phyloP scores from a whole-genome alignment of 352 stramenopile species.

The Phytophthora sp. region DNA sequence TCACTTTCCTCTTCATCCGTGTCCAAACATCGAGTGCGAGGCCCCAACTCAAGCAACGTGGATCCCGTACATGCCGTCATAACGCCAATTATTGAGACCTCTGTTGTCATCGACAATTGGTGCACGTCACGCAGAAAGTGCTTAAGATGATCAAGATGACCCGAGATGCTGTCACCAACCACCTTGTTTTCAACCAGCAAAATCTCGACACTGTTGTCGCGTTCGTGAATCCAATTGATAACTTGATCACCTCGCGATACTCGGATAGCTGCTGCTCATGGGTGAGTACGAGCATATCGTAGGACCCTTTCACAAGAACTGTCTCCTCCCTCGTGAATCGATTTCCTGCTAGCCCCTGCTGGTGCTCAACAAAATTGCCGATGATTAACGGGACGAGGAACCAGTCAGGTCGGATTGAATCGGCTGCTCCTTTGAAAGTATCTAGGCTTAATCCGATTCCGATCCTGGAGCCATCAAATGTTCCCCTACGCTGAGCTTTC shows the following conservation, averaged over 20 bases:
- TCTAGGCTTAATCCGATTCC: too few relatives aligned
- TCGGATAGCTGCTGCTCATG: not conserved
- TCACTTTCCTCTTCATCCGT: not conserved
- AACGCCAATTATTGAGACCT: too few relatives aligned
- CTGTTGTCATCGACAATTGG: not conserved
- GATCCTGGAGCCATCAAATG: too few relatives aligned
- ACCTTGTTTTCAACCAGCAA: constrained; percentile 1
- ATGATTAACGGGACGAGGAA: not conserved
- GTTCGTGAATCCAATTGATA: not conserved
- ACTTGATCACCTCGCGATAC: not conserved
- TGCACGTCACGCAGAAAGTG: not conserved
- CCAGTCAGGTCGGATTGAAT: not conserved
- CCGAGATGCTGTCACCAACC: too few relatives aligned
- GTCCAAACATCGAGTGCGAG: too few relatives aligned
- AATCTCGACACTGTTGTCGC: not conserved
- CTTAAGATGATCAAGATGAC: too few relatives aligned
- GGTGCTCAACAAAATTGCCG: too few relatives aligned
- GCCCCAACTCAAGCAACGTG: too few relatives aligned
- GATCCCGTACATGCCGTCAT: too few relatives aligned
- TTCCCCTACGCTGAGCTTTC: too few relatives aligned
- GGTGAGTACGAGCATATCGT: not conserved
- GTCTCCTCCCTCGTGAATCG: not conserved
- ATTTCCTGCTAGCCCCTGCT: not conserved
- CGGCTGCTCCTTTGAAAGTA: too few relatives aligned
- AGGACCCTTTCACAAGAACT: not conserved